Base-by-base conservation (phyloP, 768 basidiomycete genomes). In the Neoboletus subvelutipes region DNA sequence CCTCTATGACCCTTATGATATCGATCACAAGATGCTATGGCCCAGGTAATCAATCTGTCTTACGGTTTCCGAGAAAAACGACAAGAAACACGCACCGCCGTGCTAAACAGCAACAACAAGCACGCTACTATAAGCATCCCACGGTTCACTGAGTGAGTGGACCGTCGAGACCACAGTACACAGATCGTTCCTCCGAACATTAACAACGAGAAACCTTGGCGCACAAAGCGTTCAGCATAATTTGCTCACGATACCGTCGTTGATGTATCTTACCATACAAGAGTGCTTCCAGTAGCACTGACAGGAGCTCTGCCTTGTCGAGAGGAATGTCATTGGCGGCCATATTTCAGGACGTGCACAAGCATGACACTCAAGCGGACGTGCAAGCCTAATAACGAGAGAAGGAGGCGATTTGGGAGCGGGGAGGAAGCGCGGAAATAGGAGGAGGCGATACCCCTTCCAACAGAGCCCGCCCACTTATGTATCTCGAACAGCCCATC, bases 171-270 rank as follows among this genome's bases (percentile, higher is more conserved):
- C 7, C 56, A 34, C n/a, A 74, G 36, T 1, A 56, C 63, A 62
- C 67, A 70, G 12, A 75, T 42, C 1, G 72, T 71, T 3, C 61
- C 64, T 8, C 64, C 62, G 56, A 73, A 75, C 74, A 75, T 74
- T 39, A 75, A 52, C 28, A 73, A 33, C 5, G 73, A 75, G 53
- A 75, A 72, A 0, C 74, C 74, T 75, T n/a, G 15, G 1, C 0
- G 15, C 15, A 46, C 13, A 26, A 33, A n/a, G 3, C 1, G 7
- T 4, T 57, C n/a, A 60, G 37, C 1, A 40, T 24, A 26, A 2
- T 22, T 40, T 31, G 3, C 29, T 0, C 34, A 20, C 12, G 22
- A 42, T 28, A 45, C 20, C 8, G 12, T 34, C 12, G 18, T 15
- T 10, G 15, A 31, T 10, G 13, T 10, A 3, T 34, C 41, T 53